Conservation (phyloP, 2,329 filamentous ascomycete species). For the Sporothrix variecibatus region DNA sequence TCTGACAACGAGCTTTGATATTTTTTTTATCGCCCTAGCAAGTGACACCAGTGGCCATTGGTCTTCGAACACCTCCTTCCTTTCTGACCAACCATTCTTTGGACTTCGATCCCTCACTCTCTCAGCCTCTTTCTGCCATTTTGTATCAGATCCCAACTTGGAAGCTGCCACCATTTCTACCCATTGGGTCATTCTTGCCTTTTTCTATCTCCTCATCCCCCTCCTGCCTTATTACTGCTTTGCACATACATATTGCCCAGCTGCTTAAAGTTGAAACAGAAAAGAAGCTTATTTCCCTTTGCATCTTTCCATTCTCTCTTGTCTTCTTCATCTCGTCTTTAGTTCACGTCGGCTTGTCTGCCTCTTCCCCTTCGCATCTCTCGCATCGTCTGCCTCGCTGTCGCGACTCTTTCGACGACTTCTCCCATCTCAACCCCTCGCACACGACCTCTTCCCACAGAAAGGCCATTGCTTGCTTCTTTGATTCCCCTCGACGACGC, state of each 20-base stretch:
- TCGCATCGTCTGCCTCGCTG: not conserved
- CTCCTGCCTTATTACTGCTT: not conserved
- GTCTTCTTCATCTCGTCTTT: not conserved
- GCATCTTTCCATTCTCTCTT: not conserved
- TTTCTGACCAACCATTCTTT: conserved; percentile 14
- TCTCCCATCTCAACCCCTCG: not conserved
- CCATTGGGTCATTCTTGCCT: conserved; percentile 7
- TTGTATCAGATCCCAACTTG: conserved; percentile 21
- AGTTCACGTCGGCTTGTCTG: not conserved
- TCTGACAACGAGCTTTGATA: conserved; percentile 22
- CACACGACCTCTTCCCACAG: not conserved
- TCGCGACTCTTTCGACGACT: not conserved
- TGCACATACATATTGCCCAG: not conserved
- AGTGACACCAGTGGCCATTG: not conserved
- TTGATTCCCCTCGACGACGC: not conserved
- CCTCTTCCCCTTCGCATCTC: not conserved
- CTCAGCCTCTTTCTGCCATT: not conserved
- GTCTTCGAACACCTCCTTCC: not conserved
- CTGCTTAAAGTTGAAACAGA: conserved; percentile 13
- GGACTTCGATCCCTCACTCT: not conserved
- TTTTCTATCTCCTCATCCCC: not conserved
- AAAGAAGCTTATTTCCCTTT: conserved; percentile 21
- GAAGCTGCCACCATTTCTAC: conserved; percentile 13
- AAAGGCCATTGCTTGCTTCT: conserved; percentile 7
- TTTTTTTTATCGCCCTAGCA: not conserved